phyloP scores from a whole-genome alignment of 2,329 filamentous ascomycete genomes.

The Fusarium irregulare region DNA sequence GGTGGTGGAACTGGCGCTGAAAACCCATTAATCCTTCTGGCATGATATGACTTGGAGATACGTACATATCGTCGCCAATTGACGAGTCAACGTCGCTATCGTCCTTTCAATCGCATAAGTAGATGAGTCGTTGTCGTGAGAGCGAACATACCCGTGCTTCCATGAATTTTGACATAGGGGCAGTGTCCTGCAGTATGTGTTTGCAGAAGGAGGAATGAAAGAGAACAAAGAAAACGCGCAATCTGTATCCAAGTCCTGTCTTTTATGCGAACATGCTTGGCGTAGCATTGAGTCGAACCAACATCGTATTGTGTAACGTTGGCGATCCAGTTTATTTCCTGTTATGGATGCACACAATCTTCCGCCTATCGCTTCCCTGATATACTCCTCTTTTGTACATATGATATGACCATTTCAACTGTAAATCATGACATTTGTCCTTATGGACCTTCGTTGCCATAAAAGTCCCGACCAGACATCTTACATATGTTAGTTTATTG shows the following conservation, averaged over 20 bases:
- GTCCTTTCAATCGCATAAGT: background rate
- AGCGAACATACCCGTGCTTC: background rate
- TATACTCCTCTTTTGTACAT: background rate
- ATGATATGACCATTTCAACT: background rate
- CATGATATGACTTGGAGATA: rapidly evolving
- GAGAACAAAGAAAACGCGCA: background rate
- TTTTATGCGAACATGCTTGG: background rate
- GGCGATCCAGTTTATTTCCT: background rate
- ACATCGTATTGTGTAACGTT: background rate
- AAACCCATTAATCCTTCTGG: rapidly evolving
- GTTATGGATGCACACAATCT: rapidly evolving
- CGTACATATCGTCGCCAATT: background rate
- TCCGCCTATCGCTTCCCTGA: background rate
- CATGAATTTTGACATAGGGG: background rate
- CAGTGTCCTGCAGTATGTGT: too few species aligned
- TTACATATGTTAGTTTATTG: too few species aligned
- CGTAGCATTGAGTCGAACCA: background rate
- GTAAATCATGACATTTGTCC: background rate
- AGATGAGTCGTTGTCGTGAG: too few species aligned
- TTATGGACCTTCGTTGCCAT: too few species aligned
- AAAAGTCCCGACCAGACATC: too few species aligned
- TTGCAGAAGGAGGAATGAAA: background rate
- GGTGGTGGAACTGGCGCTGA: background rate
- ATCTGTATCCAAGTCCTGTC: rapidly evolving
- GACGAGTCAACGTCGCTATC: background rate